Evolutionary conservation across 176 grass and related monocot species (phyloP).

Genomic region (Juncus effusus): DNA sequence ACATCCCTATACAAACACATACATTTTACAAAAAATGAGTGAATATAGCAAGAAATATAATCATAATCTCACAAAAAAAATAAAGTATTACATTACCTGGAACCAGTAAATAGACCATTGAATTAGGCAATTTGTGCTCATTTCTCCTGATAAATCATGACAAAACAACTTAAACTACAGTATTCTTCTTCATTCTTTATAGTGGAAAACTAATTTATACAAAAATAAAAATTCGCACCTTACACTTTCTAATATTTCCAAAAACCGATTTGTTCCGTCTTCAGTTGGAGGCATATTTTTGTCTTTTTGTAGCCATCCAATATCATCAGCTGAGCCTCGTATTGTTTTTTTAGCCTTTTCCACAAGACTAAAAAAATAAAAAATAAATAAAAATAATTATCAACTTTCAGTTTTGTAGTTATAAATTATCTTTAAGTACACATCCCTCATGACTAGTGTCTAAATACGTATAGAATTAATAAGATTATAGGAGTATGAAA

Average conservation of each 20-base stretch:
- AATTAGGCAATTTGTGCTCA: slow-evolving; percentile 79
- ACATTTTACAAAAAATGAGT: slow-evolving; percentile 19
- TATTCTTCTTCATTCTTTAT: too few species aligned
- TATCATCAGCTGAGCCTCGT: slow-evolving; percentile 82
- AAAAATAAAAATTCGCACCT: slow-evolving; percentile 40
- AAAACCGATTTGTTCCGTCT: slow-evolving; percentile 69
- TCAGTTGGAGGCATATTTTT: slow-evolving; percentile 51
- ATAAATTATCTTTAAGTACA: background rate
- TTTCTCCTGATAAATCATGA: slow-evolving; percentile 50
- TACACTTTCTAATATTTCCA: slow-evolving; percentile 66
- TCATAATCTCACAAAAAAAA: too few species aligned
- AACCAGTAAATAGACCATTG: slow-evolving; percentile 84
- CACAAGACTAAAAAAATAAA: slow-evolving; percentile 51
- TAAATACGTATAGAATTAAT: too few species aligned
- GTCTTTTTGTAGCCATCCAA: slow-evolving; percentile 72
- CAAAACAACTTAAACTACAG: slow-evolving; percentile 18
- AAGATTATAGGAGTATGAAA: background rate
- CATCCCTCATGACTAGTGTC: too few species aligned
- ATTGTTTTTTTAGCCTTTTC: slow-evolving; percentile 75
- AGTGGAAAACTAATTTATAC: background rate
- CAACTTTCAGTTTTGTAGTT: background rate
- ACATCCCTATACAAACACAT: slow-evolving; percentile 52
- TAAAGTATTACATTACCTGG: slow-evolving; percentile 36
- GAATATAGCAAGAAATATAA: background rate
- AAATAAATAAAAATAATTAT: slow-evolving; percentile 22